Evolutionary conservation across 805 yeast genomes (phyloP), one percentile per base, ranked within the genome.

Genomic region (Brettanomyces custersianus): DNA sequence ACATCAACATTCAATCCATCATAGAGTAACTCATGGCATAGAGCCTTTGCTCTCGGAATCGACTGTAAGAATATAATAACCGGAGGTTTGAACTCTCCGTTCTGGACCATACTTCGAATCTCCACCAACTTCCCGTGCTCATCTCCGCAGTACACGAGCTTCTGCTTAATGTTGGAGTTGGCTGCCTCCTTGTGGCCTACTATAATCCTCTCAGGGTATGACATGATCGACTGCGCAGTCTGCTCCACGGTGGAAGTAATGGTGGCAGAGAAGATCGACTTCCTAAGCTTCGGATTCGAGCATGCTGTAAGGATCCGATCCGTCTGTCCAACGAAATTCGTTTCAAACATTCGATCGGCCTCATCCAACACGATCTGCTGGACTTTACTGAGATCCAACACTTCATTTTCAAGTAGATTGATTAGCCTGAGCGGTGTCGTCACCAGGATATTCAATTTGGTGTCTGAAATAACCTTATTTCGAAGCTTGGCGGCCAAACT

Each of bases 111-210:
- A 54, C 88, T 95, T 48, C 97, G 73, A 23, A 92, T 77, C 0
- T 95, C 97, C 21, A 92, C 65, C 18, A 92, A 63, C 57, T 92
- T 92, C n/a, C 98, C 98, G 48, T 84, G 86, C 60, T 92, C 99
- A 46, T 76, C 81, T 32, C 98, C 98, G 41, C 96, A 82, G 54
- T 74, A 90, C 1, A 82, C 72, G 28, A 92, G 62, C 49, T 74
- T 74, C 62, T 90, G 98, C 31, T 84, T 87, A 46, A 90, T 87
- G 34, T 76, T 74, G 7, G 70, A 59, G 41, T 86, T 80, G 1
- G 98, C 98, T 13, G 95, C 94, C 57, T 90, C 96, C 52, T 88
- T 88, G 49, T 79, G 88, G 9, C 96, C 96, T 47, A 90, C 80
- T 40, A 92, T 81, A 28, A 92, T 74, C 54, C 97, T 74, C 19